Evolutionary conservation across 208 protist genomes (phyloP).

Genomic region (Wallacemonas rigidus): DNA sequence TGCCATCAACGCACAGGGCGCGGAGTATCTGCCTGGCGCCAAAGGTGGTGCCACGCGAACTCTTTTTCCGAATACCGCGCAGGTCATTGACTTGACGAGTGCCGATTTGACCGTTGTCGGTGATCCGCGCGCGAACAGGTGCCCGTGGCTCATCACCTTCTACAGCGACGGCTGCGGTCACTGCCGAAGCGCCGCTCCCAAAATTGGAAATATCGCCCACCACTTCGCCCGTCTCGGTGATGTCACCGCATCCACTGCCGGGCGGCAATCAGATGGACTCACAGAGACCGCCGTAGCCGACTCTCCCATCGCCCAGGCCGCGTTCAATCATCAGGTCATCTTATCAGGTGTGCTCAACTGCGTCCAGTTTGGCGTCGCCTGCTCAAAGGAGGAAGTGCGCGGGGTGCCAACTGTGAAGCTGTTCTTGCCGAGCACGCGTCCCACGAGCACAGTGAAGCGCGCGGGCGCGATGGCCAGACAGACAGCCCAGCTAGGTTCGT

Average conservation of each 20-base stretch:
- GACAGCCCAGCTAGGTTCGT: neutral
- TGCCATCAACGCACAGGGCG: neutral
- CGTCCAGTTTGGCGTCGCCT: conserved; percentile 24
- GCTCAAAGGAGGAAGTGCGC: conserved; percentile 27
- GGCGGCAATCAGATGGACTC: conserved; percentile 18
- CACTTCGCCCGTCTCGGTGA: neutral
- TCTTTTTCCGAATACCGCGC: conserved; percentile 20
- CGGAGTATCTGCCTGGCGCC: neutral
- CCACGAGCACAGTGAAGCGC: neutral
- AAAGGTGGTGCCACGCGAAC: conserved; percentile 19
- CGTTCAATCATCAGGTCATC: conserved; percentile 1
- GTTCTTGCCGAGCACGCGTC: conserved; percentile 20
- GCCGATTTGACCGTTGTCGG: neutral
- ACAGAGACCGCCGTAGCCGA: conserved; percentile 5
- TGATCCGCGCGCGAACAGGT: conserved; percentile 26
- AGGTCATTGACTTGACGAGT: conserved; percentile 28
- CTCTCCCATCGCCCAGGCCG: neutral
- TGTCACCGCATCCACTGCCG: conserved; percentile 5
- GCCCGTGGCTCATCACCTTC: conserved; percentile 64
- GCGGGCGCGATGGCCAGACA: neutral
- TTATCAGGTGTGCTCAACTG: conserved; percentile 49
- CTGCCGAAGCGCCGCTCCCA: conserved; percentile 44
- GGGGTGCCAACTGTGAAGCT: conserved; percentile 41
- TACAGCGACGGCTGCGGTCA: conserved; percentile 61
- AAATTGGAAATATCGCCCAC: neutral